A percentile compares a stretch with the other conserved stretches of the same genome.
These are phyloP conservation scores for Curvularia hawaiiensis DNA, from an alignment of 2,329 filamentous ascomycete genomes.

Conservation along the genomic window DNA sequence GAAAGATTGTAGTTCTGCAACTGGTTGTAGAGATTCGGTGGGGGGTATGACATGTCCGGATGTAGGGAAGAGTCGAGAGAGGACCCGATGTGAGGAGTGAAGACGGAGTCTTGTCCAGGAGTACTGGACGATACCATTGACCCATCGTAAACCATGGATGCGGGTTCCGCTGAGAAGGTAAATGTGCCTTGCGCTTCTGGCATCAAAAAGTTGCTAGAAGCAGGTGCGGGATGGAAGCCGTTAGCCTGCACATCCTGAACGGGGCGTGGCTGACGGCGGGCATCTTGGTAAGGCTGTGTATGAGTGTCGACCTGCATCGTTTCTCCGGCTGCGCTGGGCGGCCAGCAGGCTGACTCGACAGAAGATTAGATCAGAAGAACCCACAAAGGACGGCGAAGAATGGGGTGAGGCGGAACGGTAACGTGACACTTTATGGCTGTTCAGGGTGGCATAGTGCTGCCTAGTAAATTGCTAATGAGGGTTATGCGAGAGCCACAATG, in stretches of 20 bases:
- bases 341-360: slow-evolving; percentile 31
- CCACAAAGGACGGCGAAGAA: slow-evolving; percentile 15
- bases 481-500: slow-evolving; percentile 24
- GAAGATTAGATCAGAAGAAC: slow-evolving; percentile 13
- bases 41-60: slow-evolving; percentile 41
- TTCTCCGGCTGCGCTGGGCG: slow-evolving; percentile 18
- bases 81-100: slow-evolving; percentile 40
- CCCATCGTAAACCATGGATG: slow-evolving; percentile 40
- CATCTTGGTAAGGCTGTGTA: slow-evolving; percentile 42
- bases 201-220: slow-evolving; percentile 33
- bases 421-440: slow-evolving; percentile 36
- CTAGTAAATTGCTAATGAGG: slow-evolving; percentile 27
- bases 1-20: slow-evolving; percentile 38
- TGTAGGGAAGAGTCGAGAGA: slow-evolving; percentile 46
- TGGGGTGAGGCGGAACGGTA: slow-evolving; percentile 26
- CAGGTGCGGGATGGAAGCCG: slow-evolving; percentile 29
- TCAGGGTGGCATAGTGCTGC: slow-evolving; percentile 45
- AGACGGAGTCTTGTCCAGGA: slow-evolving; percentile 35
- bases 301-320: slow-evolving; percentile 42
- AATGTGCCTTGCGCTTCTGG: slow-evolving; percentile 43
- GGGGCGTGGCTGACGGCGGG: slow-evolving; percentile 44
- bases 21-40: slow-evolving; percentile 33
- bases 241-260: slow-evolving; percentile 38
- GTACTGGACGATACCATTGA: slow-evolving; percentile 33
- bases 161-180: slow-evolving; percentile 43